Percentiles rank a stretch among this genome's conserved stretches.
These are phyloP conservation scores for Eucalyptus pumila DNA, from an alignment of 345 rosid species.

Conservation along the genomic window DNA sequence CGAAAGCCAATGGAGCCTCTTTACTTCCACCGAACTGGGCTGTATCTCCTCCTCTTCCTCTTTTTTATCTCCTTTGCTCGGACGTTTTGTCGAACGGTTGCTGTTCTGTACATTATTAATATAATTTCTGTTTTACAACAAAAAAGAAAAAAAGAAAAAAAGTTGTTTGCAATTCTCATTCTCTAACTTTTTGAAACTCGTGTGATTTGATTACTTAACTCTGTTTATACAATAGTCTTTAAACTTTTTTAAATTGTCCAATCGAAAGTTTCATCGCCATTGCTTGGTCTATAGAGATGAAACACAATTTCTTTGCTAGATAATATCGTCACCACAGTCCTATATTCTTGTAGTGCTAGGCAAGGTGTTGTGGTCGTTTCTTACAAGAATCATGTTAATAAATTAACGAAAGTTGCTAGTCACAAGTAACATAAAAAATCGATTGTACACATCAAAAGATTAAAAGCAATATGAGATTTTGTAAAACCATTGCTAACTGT, in stretches of 20 bases:
- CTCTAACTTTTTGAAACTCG: neutral
- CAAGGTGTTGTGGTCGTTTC: neutral
- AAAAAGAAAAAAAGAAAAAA: too few relatives aligned
- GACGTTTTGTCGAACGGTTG: too few relatives aligned
- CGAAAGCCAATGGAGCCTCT: too few relatives aligned
- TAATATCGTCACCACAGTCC: neutral
- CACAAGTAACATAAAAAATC: neutral
- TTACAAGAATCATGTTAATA: neutral
- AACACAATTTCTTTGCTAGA: neutral
- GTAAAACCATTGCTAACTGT: rapidly evolving
- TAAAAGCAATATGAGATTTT: too few relatives aligned
- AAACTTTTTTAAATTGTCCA: neutral
- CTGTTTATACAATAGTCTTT: too few relatives aligned
- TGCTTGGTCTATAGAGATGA: neutral
- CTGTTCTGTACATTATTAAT: too few relatives aligned
- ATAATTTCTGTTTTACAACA: too few relatives aligned
- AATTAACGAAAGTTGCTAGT: neutral
- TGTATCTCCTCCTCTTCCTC: too few relatives aligned
- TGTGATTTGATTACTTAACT: neutral
- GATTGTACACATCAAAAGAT: neutral
- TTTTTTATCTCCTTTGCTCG: too few relatives aligned
- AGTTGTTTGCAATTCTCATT: neutral
- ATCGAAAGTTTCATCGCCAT: neutral
- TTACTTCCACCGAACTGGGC: too few relatives aligned
- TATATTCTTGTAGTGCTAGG: neutral